Evolutionary conservation across 2,329 filamentous ascomycete genomes (phyloP), one percentile per base, ranked within the genome.

Genomic region (Aspergillus fijiensis): DNA sequence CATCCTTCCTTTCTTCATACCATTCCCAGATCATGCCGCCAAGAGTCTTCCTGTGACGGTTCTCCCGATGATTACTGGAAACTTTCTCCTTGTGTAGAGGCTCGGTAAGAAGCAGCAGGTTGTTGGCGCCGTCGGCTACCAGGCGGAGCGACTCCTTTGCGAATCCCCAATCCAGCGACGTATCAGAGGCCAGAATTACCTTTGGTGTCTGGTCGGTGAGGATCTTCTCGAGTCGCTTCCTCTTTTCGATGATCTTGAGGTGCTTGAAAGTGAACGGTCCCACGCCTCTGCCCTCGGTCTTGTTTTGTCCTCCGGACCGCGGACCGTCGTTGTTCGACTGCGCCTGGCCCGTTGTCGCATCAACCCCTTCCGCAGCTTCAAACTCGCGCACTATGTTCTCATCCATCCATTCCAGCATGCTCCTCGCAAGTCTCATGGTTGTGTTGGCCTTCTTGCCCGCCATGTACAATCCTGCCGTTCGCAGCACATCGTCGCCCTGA

Each of bases 351-450:
- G 68, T 67, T 6, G 69, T 68, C 55, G 69, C 71, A 58, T 79
- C 77, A 25, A 72, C 73, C 39, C 77, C 76, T 60, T 79, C 76
- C 1, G 76, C 81, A 16, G 89, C 87, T 73, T 96, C 93, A 63
- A 96, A 96, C 69, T 98, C 94, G 57, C 92, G 88, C 48, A 96
- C 89, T 60, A 99, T 96, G 60, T 88, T 89, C 70, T 97, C 93
- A 72, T 98, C 93, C 93, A 99, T 98, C 95, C 95, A 99, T 72
- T 99, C 95, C 33, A 99, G 81, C 91, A 99, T 96, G 74, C 94
- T 97, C 66, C 93, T 85, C 27, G 94, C 91, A 66, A 97, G 91
- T 55, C 92, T 85, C 83, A 98, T 90, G 0, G 93, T 96, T 63
- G 92, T 93, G 60, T 91, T 89, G 64, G 91, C 90, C 62, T 92